Conservation (phyloP, 306 rosid genomes). For the Vigna reflexopilosa region DNA sequence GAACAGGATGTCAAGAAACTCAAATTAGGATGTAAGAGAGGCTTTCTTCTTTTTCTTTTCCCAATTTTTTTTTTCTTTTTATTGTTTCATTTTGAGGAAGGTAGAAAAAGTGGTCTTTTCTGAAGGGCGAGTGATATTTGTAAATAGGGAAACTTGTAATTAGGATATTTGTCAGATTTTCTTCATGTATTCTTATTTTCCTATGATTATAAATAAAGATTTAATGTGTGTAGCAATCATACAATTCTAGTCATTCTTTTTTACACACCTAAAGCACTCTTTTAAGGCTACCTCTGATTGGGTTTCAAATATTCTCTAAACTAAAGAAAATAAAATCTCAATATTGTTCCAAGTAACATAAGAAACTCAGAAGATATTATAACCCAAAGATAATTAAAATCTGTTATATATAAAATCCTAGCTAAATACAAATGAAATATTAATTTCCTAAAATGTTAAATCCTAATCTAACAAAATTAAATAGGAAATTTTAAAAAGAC, state of each 20-base stretch:
- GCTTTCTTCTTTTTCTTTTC: slow-evolving; percentile 18
- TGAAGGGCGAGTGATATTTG: neutral
- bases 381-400: slow-evolving; percentile 20
- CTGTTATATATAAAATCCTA: neutral
- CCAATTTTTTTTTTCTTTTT: neutral
- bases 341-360: neutral
- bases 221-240: too few species aligned
- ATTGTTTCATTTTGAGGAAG: neutral
- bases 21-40: slow-evolving; percentile 33
- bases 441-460: slow-evolving; percentile 18
- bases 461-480: neutral
- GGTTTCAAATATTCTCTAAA: neutral
- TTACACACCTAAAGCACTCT: neutral
- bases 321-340: slow-evolving; percentile 9
- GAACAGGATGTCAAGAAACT: slow-evolving; percentile 36
- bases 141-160: too few species aligned
- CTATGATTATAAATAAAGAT: too few species aligned
- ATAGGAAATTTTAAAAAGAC: neutral
- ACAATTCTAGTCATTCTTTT: too few species aligned
- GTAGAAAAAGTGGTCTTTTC: neutral
- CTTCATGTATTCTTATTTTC: too few species aligned
- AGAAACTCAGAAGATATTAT: neutral
- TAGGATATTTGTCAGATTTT: too few species aligned
- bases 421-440: neutral
- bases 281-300: neutral